Evolutionary conservation across 345 rosid genomes (phyloP).

Genomic region (Citrus medica): DNA sequence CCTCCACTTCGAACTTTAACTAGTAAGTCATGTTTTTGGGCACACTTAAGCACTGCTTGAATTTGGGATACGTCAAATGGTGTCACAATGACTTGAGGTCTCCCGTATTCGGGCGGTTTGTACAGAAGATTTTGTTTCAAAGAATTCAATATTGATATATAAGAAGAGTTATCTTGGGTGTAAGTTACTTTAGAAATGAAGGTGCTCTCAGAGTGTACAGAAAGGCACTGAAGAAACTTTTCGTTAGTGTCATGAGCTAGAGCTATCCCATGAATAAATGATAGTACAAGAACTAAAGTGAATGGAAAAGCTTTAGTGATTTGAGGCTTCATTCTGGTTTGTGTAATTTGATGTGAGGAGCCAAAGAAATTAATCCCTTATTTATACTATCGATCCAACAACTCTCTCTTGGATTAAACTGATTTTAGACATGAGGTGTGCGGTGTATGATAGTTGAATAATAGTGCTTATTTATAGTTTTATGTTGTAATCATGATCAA

Average conservation of each 20-base stretch:
- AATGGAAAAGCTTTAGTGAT: neutral
- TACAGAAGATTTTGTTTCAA: constrained; percentile 3
- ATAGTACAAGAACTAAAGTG: neutral
- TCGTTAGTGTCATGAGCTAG: neutral
- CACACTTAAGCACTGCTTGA: too few species aligned
- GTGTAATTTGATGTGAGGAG: neutral
- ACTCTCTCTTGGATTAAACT: neutral
- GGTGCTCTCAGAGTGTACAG: neutral
- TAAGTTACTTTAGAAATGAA: neutral
- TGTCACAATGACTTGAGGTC: constrained; percentile 1
- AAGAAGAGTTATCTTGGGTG: constrained; percentile 1
- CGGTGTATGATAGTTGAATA: too few species aligned
- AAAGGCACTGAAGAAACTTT: neutral
- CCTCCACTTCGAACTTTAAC: too few species aligned
- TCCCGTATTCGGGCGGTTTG: neutral
- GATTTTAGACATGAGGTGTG: neutral
- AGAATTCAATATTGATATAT: neutral
- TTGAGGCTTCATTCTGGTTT: neutral
- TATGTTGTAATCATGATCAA: too few species aligned
- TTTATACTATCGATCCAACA: neutral
- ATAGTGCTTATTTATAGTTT: too few species aligned
- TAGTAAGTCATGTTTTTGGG: too few species aligned
- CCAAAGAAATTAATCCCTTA: neutral
- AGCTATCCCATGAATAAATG: neutral
- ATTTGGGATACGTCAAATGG: neutral